Evolutionary conservation across 169 alveolate species (phyloP), one percentile per base, ranked within the genome.

Genomic region (Plasmodium malariae): DNA sequence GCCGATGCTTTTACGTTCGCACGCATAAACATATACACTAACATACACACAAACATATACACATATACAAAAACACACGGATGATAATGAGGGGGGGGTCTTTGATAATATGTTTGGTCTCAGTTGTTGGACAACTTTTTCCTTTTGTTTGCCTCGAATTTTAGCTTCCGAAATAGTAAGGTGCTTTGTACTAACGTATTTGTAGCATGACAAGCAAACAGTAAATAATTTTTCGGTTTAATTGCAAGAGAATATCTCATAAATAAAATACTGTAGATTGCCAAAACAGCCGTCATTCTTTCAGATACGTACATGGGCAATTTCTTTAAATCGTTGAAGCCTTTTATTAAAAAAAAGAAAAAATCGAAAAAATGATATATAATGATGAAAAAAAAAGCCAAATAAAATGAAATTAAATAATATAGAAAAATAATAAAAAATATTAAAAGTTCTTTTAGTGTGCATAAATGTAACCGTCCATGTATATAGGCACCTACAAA

Each of bases 191-290:
- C 96, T 34, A 94, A 60, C 49, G 96, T 92, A 89, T 96, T 96
- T 76, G 96, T 91, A 40, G 96, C 74, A 78, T 96, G 98, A 92
- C 98, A 96, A 2, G 98, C 37, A 80, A 96, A 95, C 9, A 96
- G 96, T 5, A 96, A 80, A 80, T 92, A 89, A 88, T 96, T 96
- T 48, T 96, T 93, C 12, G 98, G 98, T 70, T 93, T 76, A 14
- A 97, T 98, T 91, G 95, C 95, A 92, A 91, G 93, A 2, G 99
- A 97, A 88, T 96, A 97, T n/a, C 99, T 76, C 97, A 96, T 95
- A 88, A 97, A 97, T 74, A 97, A 93, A 17, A 95, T 62, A 36
- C 98, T 96, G 92, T 97, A 97, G 7, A 96, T 69, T 62, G 97
- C 87, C 49, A 97, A 88, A 3, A 96, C 97, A 0, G 94, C 95